Percentiles rank a stretch among this genome's conserved stretches.
Evolutionary conservation across 164 flowering plant genomes (phyloP).

Genomic region (Protea cynaroides): DNA sequence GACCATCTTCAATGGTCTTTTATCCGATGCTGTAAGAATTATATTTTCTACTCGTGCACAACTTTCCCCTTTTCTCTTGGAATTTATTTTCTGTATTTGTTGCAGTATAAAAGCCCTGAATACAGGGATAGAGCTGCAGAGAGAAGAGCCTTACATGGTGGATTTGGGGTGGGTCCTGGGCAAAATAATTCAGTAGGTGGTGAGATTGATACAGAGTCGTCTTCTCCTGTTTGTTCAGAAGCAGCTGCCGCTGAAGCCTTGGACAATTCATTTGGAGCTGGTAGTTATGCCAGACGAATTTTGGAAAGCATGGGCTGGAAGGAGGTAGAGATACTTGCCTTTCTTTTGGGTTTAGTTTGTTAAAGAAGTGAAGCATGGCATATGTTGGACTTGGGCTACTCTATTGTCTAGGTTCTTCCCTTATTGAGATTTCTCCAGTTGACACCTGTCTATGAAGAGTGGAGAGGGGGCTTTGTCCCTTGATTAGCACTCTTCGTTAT

Average conservation of each 20-base stretch:
- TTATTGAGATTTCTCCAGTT: no score
- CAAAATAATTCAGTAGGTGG: conserved; percentile 41
- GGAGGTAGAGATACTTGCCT: conserved; percentile 44
- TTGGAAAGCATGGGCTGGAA: conserved; percentile 97
- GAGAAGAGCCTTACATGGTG: conserved; percentile 84
- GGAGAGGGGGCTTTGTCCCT: no score
- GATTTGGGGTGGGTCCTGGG: conserved; percentile 88
- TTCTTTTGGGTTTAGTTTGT: background rate
- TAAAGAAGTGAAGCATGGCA: background rate
- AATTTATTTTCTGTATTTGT: conserved; percentile 5
- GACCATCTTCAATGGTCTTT: background rate
- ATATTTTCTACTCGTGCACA: background rate
- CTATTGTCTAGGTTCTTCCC: no score
- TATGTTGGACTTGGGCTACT: background rate
- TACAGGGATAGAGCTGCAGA: conserved; percentile 96
- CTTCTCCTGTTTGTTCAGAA: conserved; percentile 29
- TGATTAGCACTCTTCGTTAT: no score
- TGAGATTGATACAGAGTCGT: conserved; percentile 22
- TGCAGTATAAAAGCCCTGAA: conserved; percentile 28
- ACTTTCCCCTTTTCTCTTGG: background rate
- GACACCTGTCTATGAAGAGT: no score
- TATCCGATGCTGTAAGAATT: background rate
- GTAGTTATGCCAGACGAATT: conserved; percentile 75
- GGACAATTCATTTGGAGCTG: conserved; percentile 72
- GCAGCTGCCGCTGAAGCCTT: conserved; percentile 70